Evolutionary conservation across 169 alveolate species (phyloP), one percentile per base, ranked within the genome.

Genomic region (Theileria orientalis): DNA sequence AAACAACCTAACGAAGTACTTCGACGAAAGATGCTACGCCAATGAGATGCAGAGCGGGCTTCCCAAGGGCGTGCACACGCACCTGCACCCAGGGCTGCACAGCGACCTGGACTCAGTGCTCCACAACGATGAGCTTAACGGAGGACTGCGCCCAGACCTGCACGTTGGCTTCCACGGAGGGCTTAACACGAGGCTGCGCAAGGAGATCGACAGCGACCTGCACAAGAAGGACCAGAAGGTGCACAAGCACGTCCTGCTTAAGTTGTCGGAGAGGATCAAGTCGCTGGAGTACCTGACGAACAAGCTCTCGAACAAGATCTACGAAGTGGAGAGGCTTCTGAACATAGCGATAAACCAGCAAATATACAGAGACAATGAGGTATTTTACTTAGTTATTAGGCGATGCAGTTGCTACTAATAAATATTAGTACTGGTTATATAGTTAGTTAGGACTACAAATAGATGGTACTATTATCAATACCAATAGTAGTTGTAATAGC

Each of bases 211-310:
- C 52, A 42, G 16, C 23, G 16, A 42, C 52, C 3, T 51, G 61
- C 14, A 9, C 3, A 35, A 40, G 3, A 40, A 40, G n/a, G 72
- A 42, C 35, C 35, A 51, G 2, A 62, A 62, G 23, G 21, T 32
- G 21, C 66, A 56, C 68, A 66, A 73, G 21, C 87, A 79, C 27
- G 87, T 79, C 0, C 41, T 79, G 52, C 41, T 79, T n/a, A 74
- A 71, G 40, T 29, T 79, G 16, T 79, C 87, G n/a, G 83, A 79
- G 33, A 75, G 87, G 1, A 69, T 79, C 2, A 79, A 79, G 60
- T 46, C 73, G 14, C 41, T 79, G 23, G 87, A 79, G 59, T 56
- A 6, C 46, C 23, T 79, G n/a, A 44, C 77, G 13, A 63, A 61
- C 56, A 21, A 79, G 21, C 78, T 79, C 33, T 57, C 54, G 33